Evolutionary conservation across 345 rosid species (phyloP).

Genomic region (Trapa bicornis): DNA sequence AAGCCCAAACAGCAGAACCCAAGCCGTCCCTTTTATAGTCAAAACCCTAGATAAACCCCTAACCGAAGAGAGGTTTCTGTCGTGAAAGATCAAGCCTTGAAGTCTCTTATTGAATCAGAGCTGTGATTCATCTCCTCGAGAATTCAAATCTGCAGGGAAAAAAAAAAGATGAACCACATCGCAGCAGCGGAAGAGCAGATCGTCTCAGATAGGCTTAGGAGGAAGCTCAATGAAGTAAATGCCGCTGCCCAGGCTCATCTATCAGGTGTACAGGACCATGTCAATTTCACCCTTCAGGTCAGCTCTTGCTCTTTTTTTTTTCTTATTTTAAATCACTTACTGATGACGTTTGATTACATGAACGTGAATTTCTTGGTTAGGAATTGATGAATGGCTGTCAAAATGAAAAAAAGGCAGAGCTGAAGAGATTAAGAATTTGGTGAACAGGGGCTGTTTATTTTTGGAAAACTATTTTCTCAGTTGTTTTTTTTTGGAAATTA

Average conservation of each 20-base stretch:
- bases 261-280: conserved; percentile 65
- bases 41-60: not conserved
- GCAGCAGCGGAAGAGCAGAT: conserved; percentile 42
- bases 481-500: too few species aligned
- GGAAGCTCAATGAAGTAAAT: conserved; percentile 58
- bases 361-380: not conserved
- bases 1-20: too few species aligned
- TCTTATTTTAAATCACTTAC: not conserved
- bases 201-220: conserved; percentile 52
- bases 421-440: not conserved
- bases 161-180: conserved; percentile 41
- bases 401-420: not conserved
- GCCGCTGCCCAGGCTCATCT: conserved; percentile 60
- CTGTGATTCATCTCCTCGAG: not conserved
- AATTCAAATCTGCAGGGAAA: not conserved
- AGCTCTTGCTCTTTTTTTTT: not conserved
- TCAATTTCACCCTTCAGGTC: conserved; percentile 90
- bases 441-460: too few species aligned
- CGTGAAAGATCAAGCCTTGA: not conserved
- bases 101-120: not conserved
- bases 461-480: too few species aligned
- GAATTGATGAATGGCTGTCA: not conserved
- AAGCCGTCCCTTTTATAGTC: too few species aligned
- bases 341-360: not conserved
- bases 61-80: not conserved